Evolutionary conservation across 192 early-diverging fungal species (phyloP), one percentile per base, ranked within the genome.

Genomic region (Backusella westeae): DNA sequence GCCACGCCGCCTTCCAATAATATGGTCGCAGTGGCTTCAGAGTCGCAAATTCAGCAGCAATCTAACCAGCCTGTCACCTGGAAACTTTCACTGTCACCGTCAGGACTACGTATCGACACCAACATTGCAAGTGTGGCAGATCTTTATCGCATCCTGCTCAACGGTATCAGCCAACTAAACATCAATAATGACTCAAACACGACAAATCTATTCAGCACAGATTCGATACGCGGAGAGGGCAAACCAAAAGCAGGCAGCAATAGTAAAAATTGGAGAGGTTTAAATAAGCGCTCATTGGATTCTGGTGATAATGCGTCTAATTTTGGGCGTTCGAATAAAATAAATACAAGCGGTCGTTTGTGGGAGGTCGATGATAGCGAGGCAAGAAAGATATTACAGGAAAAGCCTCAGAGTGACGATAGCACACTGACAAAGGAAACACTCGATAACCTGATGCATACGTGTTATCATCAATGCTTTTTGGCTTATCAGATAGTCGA

Each of bases 81-180:
- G 80, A 81, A 83, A 72, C 49, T 83, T 21, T 80, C 78, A 10
- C 73, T 83, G 34, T 80, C 82, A 17, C 82, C 82, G 10, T 80
- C 82, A 21, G 82, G 82, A 23, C 46, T 83, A 19, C 76, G 82
- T 29, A 83, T 83, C 41, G 82, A 83, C 68, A 83, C 82, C 19
- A 83, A 83, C 42, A 83, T 83, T 34, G 82, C 82, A 10, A 83
- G 82, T 76, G 82, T 83, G 2, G 82, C 82, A 2, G 82, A 83
- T 69, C 74, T 83, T 19, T 83, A 83, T 42, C 68, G 78, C 12
- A 83, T 83, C 35, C 49, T 83, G 19, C 69, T 83, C 44, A 83
- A 83, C 34, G 82, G 82, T 29, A 83, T 83, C 42, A 78, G 76
- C n/a, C 82, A 83, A 39, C 56, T 83, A n/a, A 83, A 83, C 46